These are phyloP conservation scores for Cryptococcus jaspeensis DNA, from an alignment of 1,284 basidiomycete species.

Conservation along the genomic window DNA sequence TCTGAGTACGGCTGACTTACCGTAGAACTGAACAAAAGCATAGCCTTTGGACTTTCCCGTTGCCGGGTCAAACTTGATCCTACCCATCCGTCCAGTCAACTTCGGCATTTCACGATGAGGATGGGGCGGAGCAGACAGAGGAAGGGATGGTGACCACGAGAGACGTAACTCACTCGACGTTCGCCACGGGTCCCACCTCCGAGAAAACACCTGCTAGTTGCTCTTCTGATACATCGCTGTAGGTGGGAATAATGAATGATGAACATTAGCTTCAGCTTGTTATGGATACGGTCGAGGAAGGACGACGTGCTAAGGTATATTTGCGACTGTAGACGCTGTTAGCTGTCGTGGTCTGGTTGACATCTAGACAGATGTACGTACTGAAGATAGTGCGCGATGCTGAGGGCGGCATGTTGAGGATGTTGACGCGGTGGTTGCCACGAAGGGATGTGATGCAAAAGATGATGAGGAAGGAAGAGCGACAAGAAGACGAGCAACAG, in stretches of 20 bases:
- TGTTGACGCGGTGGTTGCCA: background rate
- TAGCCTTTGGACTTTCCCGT: slow-evolving; percentile 96
- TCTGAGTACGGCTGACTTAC: slow-evolving; percentile 55
- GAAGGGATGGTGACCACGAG: background rate
- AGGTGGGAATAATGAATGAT: background rate
- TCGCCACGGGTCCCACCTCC: slow-evolving; percentile 54
- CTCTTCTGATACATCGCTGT: slow-evolving; percentile 52
- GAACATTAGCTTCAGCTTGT: background rate
- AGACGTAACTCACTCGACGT: slow-evolving; percentile 48
- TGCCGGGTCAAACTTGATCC: slow-evolving; percentile 91
- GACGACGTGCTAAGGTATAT: slow-evolving; percentile 45
- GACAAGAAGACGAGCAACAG: no score
- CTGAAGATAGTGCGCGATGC: slow-evolving; percentile 35
- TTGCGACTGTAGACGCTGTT: slow-evolving; percentile 27
- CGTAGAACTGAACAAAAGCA: slow-evolving; percentile 94
- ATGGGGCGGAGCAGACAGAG: background rate
- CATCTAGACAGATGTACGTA: slow-evolving; percentile 13
- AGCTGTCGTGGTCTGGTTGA: background rate
- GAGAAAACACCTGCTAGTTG: slow-evolving; percentile 51
- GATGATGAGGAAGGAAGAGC: no score
- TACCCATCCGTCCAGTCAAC: slow-evolving; percentile 40
- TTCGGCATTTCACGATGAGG: background rate
- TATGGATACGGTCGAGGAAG: background rate
- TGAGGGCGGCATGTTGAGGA: slow-evolving; percentile 24
- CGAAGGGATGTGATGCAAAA: no score